Conservation (phyloP, 495 filamentous ascomycete species). For the Aspergillus leporis region DNA sequence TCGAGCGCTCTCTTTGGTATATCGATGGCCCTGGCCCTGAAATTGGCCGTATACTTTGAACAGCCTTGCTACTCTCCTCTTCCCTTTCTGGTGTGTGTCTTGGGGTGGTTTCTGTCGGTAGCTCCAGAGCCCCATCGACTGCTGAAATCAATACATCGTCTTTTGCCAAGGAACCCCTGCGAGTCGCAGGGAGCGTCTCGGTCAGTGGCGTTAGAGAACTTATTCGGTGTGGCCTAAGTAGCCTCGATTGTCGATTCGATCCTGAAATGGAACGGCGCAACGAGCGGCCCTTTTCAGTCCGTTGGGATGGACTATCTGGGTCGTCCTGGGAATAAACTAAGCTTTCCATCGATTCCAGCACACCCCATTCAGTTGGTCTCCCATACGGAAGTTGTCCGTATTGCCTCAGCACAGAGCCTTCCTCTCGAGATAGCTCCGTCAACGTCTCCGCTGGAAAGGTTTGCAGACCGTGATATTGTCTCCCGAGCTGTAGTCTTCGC, state of each 20-base stretch:
- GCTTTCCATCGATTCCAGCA: conserved; percentile 43
- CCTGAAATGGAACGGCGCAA: conserved; percentile 34
- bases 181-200: conserved; percentile 17
- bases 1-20: conserved; percentile 24
- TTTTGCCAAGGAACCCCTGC: conserved; percentile 15
- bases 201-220: conserved; percentile 35
- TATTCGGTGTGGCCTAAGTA: conserved; percentile 23
- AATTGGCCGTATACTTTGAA: conserved; percentile 35
- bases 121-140: conserved; percentile 40
- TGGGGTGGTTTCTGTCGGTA: conserved; percentile 43
- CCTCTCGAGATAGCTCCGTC: conserved; percentile 38
- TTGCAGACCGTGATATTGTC: conserved; percentile 21
- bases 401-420: conserved; percentile 34
- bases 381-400: conserved; percentile 44
- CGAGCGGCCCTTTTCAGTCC: conserved; percentile 31
- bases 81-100: conserved; percentile 43
- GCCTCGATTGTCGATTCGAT: conserved; percentile 29
- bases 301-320: conserved; percentile 29
- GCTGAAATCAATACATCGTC: conserved; percentile 41
- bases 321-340: conserved; percentile 24
- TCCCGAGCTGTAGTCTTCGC: conserved; percentile 22
- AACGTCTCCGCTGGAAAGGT: conserved; percentile 35
- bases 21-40: conserved; percentile 35
- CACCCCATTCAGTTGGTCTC: conserved; percentile 43
- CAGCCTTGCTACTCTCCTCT: conserved; percentile 23